phyloP scores from a whole-genome alignment of 805 yeast genomes.

The Komagataella ulmi region DNA sequence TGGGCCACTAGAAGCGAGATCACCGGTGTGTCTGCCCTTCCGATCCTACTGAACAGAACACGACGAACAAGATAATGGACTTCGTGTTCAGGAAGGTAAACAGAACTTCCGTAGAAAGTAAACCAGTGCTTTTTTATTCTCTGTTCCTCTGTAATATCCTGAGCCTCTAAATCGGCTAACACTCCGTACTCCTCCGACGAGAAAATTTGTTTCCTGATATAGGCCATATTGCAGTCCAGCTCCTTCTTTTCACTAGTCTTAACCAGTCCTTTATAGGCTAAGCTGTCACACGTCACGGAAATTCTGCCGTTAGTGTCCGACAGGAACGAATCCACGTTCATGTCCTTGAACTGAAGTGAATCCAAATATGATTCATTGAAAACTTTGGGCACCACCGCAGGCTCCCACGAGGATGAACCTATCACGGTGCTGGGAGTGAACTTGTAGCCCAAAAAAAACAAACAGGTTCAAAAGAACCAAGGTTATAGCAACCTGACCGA shows the following conservation, averaged over 20 bases:
- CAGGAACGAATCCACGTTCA: neutral
- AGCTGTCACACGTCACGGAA: neutral
- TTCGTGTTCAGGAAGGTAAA: conserved; percentile 27
- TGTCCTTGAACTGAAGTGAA: neutral
- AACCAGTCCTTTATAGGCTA: conserved; percentile 1
- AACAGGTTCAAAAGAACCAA: neutral
- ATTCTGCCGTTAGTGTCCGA: neutral
- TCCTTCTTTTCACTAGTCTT: conserved; percentile 1
- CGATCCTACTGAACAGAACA: conserved; percentile 14
- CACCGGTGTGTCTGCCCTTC: conserved; percentile 2
- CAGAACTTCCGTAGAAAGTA: conserved; percentile 7
- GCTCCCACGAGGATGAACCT: neutral
- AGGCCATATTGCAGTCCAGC: neutral
- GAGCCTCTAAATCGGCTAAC: neutral
- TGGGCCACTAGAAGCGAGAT: conserved; percentile 13
- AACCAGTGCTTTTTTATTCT: conserved; percentile 3
- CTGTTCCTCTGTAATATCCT: neutral
- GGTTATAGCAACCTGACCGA: neutral
- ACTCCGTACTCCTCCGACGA: neutral
- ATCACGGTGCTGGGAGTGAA: neutral
- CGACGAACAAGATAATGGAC: conserved; percentile 26
- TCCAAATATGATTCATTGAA: neutral
- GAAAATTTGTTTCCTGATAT: neutral
- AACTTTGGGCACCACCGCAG: neutral
- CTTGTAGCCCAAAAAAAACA: neutral